Evolutionary conservation across 352 stramenopile genomes (phyloP), one percentile per base, ranked within the genome.

Genomic region (Pythium sp.): DNA sequence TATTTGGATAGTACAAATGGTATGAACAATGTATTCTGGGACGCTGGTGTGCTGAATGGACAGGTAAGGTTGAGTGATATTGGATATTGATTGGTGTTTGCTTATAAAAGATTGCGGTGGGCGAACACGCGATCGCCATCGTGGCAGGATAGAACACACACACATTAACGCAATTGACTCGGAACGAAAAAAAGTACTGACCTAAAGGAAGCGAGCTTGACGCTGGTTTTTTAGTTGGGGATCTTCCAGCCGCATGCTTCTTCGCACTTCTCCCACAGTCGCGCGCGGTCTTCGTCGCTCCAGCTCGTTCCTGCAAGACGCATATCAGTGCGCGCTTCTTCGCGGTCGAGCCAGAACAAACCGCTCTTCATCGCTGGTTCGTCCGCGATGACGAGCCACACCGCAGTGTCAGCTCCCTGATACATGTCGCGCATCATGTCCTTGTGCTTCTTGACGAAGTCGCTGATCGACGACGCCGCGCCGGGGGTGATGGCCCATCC

Each of bases 361-460:
- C 77, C 79, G 53, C 78, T 84, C 43, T 70, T 68, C 7, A 51
- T 47, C 30, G 68, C 76, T 5, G 73, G 73, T 53, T 81, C 71
- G 54, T 77, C 72, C 18, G 79, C 74, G 49, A 81, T 80, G 26
- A 73, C 78, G 2, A 87, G 79, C 79, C 77, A 87, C 49, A 84
- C 72, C 7, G 72, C 72, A 18, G 77, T 87, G 66, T 85, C 79
- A 5, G 75, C 79, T 9, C 75, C 77, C 49, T 87, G 75, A 15
- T 73, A 54, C 32, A 71, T 62, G 12, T 79, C 65, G 53, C 79
- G 77, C 79, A 87, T 87, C 75, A 87, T 81, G 26, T 73, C 34
- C 3, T 71, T 62, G 65, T 85, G 73, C 30, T 72, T 70, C 46
- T 78, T 71, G 6, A 69, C 60, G 51, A 87, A 87, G 55, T 77